Base-by-base conservation (phyloP, 2,329 filamentous ascomycete genomes). In the Dendryphion nanum region DNA sequence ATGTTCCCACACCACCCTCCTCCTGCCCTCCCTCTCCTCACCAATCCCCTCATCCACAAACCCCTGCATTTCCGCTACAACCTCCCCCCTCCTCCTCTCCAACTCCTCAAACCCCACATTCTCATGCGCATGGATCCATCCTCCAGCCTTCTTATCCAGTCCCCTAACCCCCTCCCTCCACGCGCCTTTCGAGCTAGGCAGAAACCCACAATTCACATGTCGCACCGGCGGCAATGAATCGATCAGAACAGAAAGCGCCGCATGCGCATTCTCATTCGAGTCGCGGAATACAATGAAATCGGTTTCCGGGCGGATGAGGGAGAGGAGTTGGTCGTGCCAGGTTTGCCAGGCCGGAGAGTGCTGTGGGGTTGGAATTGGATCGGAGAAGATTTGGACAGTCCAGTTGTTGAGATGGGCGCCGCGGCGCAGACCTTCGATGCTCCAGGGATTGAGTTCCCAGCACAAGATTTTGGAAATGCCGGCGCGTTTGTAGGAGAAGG, bases 371-470 rank as follows among this genome's bases (percentile, higher is more conserved):
- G n/a, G n/a, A n/a, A n/a, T n/a, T n/a, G 39, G 21, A 7, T 41
- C 35, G 2, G 16, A 37, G 20, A 41, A 53, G n/a, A 52, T 42
- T 8, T 23, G 32, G 6, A 18, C 35, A 4, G 18, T 32, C 71
- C 70, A 74, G 13, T 57, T 53, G 45, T 75, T 75, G 43, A 35
- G 39, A 41, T 41, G 44, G 4, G 66, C 66, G 1, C 72, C 72
- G 17, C 68, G 45, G 18, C 59, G 50, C 35, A 73, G 42, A 0
- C 71, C 72, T 44, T 75, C 71, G 7, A 71, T 55, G 39, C 64
- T 70, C 72, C 72, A 75, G 1, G 64, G 53, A 56, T 95, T 96
- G 31, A 96, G 71, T 66, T 97, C 91, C 86, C 88, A 97, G 51
- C 89, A 87, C 29, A 93, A 71, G 1, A 96, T 84, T 33, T 77